Conservation (phyloP, 2,329 filamentous ascomycete species). For the Penicillium oxalicum region DNA sequence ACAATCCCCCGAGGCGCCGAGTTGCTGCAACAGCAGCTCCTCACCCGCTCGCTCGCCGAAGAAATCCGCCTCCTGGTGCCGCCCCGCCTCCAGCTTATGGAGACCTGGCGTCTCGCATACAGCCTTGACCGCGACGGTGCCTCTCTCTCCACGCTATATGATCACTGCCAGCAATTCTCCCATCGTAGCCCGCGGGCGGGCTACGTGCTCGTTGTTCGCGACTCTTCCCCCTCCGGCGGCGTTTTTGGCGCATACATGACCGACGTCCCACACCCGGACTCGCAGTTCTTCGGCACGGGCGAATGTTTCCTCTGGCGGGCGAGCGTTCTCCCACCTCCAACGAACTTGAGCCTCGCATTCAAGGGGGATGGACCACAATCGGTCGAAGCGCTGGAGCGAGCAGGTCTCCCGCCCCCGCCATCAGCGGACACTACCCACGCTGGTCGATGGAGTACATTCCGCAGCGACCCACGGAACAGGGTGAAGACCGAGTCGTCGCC, state of each 20-base stretch:
- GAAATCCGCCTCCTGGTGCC: constrained; percentile 88
- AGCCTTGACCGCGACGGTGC: constrained; percentile 89
- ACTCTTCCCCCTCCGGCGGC: constrained; percentile 47
- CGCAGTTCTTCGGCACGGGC: constrained; percentile 90
- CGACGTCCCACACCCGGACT: constrained; percentile 71
- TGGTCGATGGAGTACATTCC: constrained; percentile 54
- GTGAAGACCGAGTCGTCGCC: constrained; percentile 14
- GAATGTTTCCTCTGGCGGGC: constrained; percentile 92
- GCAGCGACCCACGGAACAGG: constrained; percentile 31
- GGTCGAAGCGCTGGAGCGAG: constrained; percentile 43
- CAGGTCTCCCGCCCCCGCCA: constrained; percentile 63
- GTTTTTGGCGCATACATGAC: constrained; percentile 93
- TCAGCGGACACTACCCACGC: constrained; percentile 59
- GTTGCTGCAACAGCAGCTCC: constrained; percentile 54
- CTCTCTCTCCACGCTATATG: constrained; percentile 78
- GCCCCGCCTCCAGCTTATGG: constrained; percentile 75
- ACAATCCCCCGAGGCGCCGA: constrained; percentile 47
- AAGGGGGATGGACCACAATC: constrained; percentile 17
- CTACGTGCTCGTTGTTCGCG: constrained; percentile 82
- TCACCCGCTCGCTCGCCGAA: constrained; percentile 72
- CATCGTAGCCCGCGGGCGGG: constrained; percentile 65
- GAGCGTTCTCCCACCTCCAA: constrained; percentile 51
- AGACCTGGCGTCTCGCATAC: constrained; percentile 81
- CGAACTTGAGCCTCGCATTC: constrained; percentile 9
- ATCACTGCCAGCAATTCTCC: constrained; percentile 63